Base-by-base conservation (phyloP, 495 filamentous ascomycete genomes). In the Margaritispora aquatica region DNA sequence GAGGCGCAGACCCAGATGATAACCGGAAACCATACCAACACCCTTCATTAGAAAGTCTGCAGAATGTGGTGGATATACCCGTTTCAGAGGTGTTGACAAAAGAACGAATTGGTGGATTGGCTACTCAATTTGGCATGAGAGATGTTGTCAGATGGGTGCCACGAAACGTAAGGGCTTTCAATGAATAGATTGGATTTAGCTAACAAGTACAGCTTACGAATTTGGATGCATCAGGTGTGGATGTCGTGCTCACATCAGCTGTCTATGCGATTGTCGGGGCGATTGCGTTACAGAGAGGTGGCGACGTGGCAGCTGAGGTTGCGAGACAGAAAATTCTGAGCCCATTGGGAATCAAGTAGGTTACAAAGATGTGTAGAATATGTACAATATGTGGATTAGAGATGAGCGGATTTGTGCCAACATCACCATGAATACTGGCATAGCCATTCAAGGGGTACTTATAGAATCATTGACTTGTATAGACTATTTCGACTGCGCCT, bases 191-290 rank as follows among this genome's bases (percentile, higher is more conserved):
- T 27, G 17, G 29, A 49, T 10, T 46, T 23, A 5, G 46, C 52
- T 59, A 54, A 62, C 48, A 55, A 27, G 49, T 31, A 29, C 72
- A 97, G 93, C 81, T 82, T 38, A 72, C 84, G 48, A 86, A 96
- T 66, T 76, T 96, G 34, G 63, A 76, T 23, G 71, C 64, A 23
- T 96, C 91, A 10, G 94, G 94, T 19, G 66, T 88, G 27, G 79
- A 87, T 2, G 68, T 83, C 13, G 83, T 97, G 36, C 74, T 92
- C 50, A 76, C 84, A n/a, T 83, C 89, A 54, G 81, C 88, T 21
- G 65, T 97, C 55, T 94, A 88, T 67, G 89, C 92, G 17, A 85
- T 99, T 23, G 70, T 97, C 36, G 94, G 94, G 23, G 94, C 95
- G 23, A 71, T 97, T 57, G 84, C 91, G 10, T 73, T 97, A 59